These are phyloP conservation scores for Xanthoceras sorbifolium DNA, from an alignment of 345 rosid species.

Conservation along the genomic window DNA sequence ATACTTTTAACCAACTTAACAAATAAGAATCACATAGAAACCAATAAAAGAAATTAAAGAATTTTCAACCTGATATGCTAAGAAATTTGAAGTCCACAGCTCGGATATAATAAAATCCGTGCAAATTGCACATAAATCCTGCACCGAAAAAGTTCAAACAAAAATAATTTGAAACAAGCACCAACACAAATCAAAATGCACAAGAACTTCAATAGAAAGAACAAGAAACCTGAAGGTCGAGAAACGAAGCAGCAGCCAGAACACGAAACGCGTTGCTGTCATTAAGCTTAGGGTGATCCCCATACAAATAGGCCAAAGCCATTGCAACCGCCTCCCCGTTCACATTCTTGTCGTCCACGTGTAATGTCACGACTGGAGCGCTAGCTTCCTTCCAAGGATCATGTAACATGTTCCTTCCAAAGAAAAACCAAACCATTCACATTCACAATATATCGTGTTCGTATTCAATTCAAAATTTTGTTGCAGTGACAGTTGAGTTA, in stretches of 20 bases:
- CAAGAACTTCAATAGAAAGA: not conserved
- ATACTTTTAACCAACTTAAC: constrained; percentile 11
- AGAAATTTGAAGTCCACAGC: constrained; percentile 86
- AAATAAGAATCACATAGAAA: not conserved
- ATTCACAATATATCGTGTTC: not conserved
- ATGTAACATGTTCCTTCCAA: constrained; percentile 81
- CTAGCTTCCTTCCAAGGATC: constrained; percentile 98
- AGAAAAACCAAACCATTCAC: not conserved
- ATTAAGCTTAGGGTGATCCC: constrained; percentile 86
- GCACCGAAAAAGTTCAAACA: constrained; percentile 25
- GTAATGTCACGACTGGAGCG: constrained; percentile 68
- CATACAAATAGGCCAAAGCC: constrained; percentile 87
- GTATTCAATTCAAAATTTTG: not conserved
- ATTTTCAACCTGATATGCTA: constrained; percentile 80
- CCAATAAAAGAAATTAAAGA: not conserved
- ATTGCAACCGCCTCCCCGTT: constrained; percentile 77
- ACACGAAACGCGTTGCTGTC: constrained; percentile 89
- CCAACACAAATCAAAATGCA: not conserved
- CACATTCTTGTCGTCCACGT: constrained; percentile 92
- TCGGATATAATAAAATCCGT: constrained; percentile 92
- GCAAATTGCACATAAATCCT: constrained; percentile 97
- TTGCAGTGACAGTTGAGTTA: not conserved
- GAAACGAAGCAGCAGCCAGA: constrained; percentile 96
- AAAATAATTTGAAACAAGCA: constrained; percentile 3
- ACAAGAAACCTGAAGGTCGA: constrained; percentile 83